A percentile compares a stretch with the other conserved stretches of the same genome.
Evolutionary conservation across 176 grass and related monocot species (phyloP).

Genomic region (Paspalum vaginatum): DNA sequence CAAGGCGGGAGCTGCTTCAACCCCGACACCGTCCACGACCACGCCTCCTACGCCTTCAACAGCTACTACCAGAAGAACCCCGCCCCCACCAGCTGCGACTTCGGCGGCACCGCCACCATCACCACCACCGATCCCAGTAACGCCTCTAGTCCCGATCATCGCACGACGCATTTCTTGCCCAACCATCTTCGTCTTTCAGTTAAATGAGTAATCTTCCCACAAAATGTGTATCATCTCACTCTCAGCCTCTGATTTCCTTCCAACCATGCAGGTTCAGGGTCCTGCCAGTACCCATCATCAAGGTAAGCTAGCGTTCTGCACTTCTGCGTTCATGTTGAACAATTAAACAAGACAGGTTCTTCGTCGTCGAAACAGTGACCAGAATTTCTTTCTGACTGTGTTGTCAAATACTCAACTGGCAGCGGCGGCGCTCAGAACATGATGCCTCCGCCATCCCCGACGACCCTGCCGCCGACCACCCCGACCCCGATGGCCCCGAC

Average conservation of each 20-base stretch:
- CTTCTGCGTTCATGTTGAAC: background rate
- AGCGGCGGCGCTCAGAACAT: constrained; percentile 39
- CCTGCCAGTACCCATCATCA: constrained; percentile 58
- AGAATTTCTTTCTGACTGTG: background rate
- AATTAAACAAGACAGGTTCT: no score
- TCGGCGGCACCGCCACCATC: constrained; percentile 71
- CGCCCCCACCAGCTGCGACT: constrained; percentile 68
- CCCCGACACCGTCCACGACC: constrained; percentile 72
- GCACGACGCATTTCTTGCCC: background rate
- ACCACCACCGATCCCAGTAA: constrained; percentile 78
- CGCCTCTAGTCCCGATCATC: no score
- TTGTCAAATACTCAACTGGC: constrained; percentile 13
- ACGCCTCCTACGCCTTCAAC: constrained; percentile 90
- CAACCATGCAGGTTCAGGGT: constrained; percentile 49
- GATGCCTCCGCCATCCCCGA: constrained; percentile 50
- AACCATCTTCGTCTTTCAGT: background rate
- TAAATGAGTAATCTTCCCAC: background rate
- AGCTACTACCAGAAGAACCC: constrained; percentile 90
- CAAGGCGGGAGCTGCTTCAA: constrained; percentile 73
- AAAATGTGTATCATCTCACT: background rate
- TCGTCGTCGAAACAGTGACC: background rate
- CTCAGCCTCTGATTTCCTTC: background rate
- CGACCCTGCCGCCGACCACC: constrained; percentile 27
- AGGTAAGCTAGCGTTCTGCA: constrained; percentile 48
- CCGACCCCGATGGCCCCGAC: constrained; percentile 32